Evolutionary conservation across 2,329 filamentous ascomycete species (phyloP).

Genomic region (Colletotrichum acutatum): DNA sequence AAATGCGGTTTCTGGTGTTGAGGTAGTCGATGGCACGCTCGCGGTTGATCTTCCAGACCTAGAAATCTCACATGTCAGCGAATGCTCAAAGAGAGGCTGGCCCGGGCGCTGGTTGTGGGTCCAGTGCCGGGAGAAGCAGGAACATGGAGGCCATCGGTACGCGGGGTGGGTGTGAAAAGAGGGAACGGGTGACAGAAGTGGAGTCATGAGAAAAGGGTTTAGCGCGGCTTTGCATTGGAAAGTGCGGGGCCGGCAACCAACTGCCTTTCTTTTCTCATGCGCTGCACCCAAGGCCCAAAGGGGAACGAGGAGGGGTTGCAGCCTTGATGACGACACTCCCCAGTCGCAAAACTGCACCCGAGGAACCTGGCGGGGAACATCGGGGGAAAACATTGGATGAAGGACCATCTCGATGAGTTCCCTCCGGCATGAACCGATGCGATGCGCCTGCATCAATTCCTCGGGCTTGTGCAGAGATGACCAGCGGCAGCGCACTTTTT

Average conservation of each 20-base stretch:
- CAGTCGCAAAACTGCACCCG: neutral
- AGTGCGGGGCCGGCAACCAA: slow-evolving; percentile 24
- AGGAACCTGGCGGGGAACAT: neutral
- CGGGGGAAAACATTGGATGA: neutral
- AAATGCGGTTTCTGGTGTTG: slow-evolving; percentile 98
- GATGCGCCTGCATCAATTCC: neutral
- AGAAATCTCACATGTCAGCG: slow-evolving; percentile 35
- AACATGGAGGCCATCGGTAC: neutral
- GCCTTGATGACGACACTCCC: slow-evolving; percentile 26
- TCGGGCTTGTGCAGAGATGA: neutral
- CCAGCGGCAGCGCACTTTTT: neutral
- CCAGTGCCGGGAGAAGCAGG: slow-evolving; percentile 17
- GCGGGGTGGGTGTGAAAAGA: neutral
- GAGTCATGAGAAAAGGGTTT: neutral
- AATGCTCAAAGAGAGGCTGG: neutral
- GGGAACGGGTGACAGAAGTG: neutral
- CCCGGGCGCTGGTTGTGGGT: neutral
- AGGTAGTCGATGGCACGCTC: slow-evolving; percentile 99
- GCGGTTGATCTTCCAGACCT: slow-evolving; percentile 99
- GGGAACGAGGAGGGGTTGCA: slow-evolving; percentile 8
- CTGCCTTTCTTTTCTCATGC: neutral
- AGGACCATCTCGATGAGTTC: slow-evolving; percentile 19
- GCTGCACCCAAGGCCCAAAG: neutral
- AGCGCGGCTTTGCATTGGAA: slow-evolving; percentile 24
- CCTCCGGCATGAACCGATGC: slow-evolving; percentile 5